phyloP scores from a whole-genome alignment of 2,329 filamentous ascomycete species.

The Aspergillus aculeatus region DNA sequence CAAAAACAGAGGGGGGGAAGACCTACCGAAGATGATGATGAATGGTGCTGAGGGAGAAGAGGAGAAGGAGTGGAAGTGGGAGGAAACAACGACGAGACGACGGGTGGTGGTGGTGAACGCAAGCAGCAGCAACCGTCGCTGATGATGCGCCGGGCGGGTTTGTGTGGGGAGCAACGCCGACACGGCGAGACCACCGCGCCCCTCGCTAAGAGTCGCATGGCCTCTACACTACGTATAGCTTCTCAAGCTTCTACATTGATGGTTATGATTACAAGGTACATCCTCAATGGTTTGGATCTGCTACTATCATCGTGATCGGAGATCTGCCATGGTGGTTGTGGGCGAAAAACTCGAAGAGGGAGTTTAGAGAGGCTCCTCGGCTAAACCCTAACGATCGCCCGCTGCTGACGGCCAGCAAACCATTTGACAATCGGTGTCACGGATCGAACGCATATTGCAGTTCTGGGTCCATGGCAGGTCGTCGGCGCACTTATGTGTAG shows the following conservation, averaged over 20 bases:
- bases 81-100: constrained; percentile 4
- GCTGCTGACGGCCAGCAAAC: neutral
- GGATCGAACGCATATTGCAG: too few relatives aligned
- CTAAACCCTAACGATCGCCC: constrained; percentile 38
- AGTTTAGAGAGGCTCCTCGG: constrained; percentile 35
- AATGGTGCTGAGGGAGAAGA: constrained; percentile 4
- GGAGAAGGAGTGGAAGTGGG: constrained; percentile 6
- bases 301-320: neutral
- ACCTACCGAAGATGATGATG: constrained; percentile 3
- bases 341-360: constrained; percentile 10
- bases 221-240: constrained; percentile 1
- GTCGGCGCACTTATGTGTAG: too few relatives aligned
- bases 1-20: neutral
- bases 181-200: constrained; percentile 1
- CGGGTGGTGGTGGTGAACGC: neutral
- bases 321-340: constrained; percentile 10
- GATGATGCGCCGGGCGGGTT: constrained; percentile 23
- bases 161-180: constrained; percentile 15
- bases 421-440: too few relatives aligned
- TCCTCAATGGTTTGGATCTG: constrained; percentile 1
- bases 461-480: too few relatives aligned
- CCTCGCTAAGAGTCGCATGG: constrained; percentile 11
- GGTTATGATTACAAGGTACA: constrained; percentile 2
- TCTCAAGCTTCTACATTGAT: neutral
- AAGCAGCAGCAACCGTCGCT: neutral